Evolutionary conservation across 192 early-diverging fungal genomes (phyloP).

Genomic region (Obelidium mucronatum): DNA sequence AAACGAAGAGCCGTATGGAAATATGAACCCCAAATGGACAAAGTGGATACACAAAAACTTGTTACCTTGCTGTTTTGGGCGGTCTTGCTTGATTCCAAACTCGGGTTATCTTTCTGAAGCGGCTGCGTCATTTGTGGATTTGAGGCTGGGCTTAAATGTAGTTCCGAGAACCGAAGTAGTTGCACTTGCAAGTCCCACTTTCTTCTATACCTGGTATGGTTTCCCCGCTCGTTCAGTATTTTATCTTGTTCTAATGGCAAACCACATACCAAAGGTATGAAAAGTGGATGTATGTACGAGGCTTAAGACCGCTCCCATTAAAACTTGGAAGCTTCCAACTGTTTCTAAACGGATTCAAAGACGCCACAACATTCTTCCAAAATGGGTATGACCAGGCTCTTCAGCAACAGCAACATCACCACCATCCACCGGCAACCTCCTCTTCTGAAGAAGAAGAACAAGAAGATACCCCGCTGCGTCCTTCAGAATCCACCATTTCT

Average conservation of each 20-base stretch:
- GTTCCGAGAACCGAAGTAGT: constrained; percentile 87
- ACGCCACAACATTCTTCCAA: constrained; percentile 83
- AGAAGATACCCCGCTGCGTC: background rate
- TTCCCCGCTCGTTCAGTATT: background rate
- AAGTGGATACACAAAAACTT: constrained; percentile 92
- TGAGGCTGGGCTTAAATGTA: constrained; percentile 74
- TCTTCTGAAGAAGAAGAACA: no score
- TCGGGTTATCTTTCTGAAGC: constrained; percentile 90
- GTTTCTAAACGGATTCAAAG: constrained; percentile 81
- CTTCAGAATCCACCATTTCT: background rate
- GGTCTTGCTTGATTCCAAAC: constrained; percentile 87
- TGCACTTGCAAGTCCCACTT: constrained; percentile 72
- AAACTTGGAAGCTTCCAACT: constrained; percentile 89
- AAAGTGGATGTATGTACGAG: constrained; percentile 49
- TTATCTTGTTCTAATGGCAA: background rate
- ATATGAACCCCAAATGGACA: constrained; percentile 88
- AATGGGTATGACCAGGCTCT: constrained; percentile 59
- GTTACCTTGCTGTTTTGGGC: constrained; percentile 89
- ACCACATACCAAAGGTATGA: no score
- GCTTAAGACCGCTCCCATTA: constrained; percentile 61
- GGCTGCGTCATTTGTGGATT: constrained; percentile 83
- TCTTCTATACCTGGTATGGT: constrained; percentile 71
- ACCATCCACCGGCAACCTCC: no score
- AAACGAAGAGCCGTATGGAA: constrained; percentile 70
- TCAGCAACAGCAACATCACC: background rate